A percentile compares a stretch with the other conserved stretches of the same genome.
Conservation (phyloP, 306 rosid species). For the Sicyos edulis region DNA sequence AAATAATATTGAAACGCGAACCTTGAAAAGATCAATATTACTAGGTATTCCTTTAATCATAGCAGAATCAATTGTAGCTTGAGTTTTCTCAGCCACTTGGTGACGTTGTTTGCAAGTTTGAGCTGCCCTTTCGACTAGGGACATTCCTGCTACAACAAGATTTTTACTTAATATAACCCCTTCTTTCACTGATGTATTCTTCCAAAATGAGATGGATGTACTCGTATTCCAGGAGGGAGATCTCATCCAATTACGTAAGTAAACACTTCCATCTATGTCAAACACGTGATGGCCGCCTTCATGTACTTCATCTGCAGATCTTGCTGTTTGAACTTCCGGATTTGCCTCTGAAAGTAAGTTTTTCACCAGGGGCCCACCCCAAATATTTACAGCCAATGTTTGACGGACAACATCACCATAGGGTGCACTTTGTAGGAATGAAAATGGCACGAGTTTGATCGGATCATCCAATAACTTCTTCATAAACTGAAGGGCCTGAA, state of each 20-base stretch:
- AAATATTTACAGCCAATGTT: slow-evolving; percentile 74
- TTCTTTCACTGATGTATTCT: slow-evolving; percentile 47
- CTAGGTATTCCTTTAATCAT: slow-evolving; percentile 88
- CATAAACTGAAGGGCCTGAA: slow-evolving; percentile 78
- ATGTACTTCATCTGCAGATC: slow-evolving; percentile 37
- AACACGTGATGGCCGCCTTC: slow-evolving; percentile 54
- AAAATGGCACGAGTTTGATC: slow-evolving; percentile 72
- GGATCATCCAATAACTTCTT: slow-evolving; percentile 82
- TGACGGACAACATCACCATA: slow-evolving; percentile 69
- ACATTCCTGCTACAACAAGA: slow-evolving; percentile 63
- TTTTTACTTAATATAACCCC: slow-evolving; percentile 80
- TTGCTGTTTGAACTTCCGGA: slow-evolving; percentile 32
- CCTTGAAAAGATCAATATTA: slow-evolving; percentile 97
- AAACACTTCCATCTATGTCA: slow-evolving; percentile 89
- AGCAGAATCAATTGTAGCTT: slow-evolving; percentile 95
- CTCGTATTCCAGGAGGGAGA: slow-evolving; percentile 77
- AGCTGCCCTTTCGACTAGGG: slow-evolving; percentile 75
- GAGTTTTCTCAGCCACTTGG: slow-evolving; percentile 71
- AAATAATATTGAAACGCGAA: slow-evolving; percentile 29
- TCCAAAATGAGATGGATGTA: slow-evolving; percentile 70
- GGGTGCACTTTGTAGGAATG: slow-evolving; percentile 65
- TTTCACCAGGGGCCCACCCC: slow-evolving; percentile 77
- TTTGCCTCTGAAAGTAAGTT: slow-evolving; percentile 38
- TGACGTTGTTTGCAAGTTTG: slow-evolving; percentile 47
- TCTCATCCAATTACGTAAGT: slow-evolving; percentile 79